Base-by-base conservation (phyloP, 2,329 filamentous ascomycete genomes). In the Aspergillus hiratsukae region DNA sequence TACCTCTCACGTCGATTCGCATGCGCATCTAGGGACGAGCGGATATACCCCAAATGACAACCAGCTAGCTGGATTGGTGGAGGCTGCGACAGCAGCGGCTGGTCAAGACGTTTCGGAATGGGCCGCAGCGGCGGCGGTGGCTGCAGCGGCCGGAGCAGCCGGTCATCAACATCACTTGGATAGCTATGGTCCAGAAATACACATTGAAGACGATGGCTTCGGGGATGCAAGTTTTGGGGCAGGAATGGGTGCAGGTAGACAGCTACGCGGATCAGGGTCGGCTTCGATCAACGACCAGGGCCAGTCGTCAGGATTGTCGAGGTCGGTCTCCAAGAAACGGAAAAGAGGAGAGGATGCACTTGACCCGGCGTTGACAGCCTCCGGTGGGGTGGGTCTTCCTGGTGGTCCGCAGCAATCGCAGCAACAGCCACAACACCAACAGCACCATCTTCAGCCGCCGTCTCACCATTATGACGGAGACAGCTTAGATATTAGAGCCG, bases 141-240 rank as follows among this genome's bases (percentile, higher is more conserved):
- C 58, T 68, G 80, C 66, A 65, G 79, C 62, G 68, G 78, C 73
- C 75, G 81, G 66, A 75, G 78, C 63, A 75, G 80, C 69, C 2
- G 63, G 65, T 2, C 64, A 70, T 27, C 72, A 75, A 52, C 68
- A 69, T 51, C 74, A 76, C 48, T 58, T 77, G n/a, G 74, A 76
- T 41, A 66, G 68, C 4, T 77, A 76, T 58, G 65, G 66, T 1
- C 55, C 68, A 7, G 73, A 75, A 4, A 71, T 76, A 45, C 72
- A 76, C 56, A 66, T 76, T 51, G 68, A 67, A 8, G 74, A 75
- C 35, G 74, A 76, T 52, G 66, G 69, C 1, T 76, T 76, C 59
- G 67, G 66, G 2, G 72, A 75, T 53, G 58, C 67, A 25, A 66
- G 65, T 28, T 72, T 75, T 50, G 67, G 65, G 3, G 46, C 63